A percentile compares a stretch with the other conserved stretches of the same genome.
These are phyloP conservation scores for Xylaria acuta DNA, from an alignment of 495 filamentous ascomycete species.

Conservation along the genomic window DNA sequence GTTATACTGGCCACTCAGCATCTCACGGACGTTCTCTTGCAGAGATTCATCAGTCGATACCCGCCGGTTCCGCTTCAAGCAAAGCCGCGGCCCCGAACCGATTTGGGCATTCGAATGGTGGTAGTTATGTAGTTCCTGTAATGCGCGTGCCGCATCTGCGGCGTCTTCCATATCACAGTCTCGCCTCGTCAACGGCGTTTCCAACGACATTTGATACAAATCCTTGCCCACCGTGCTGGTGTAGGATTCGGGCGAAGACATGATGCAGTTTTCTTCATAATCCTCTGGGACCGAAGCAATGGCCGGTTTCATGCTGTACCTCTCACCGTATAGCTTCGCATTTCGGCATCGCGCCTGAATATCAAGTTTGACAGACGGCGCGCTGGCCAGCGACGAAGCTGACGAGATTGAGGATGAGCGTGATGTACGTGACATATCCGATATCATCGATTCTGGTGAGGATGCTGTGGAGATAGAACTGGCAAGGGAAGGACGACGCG, in stretches of 20 bases:
- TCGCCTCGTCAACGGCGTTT: slow-evolving; percentile 51
- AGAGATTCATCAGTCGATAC: slow-evolving; percentile 69
- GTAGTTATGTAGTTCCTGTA: slow-evolving; percentile 67
- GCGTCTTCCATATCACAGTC: slow-evolving; percentile 55
- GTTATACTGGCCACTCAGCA: slow-evolving; percentile 48
- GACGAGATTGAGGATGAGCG: slow-evolving; percentile 78
- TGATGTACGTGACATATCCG: slow-evolving; percentile 77
- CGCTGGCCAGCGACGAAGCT: slow-evolving; percentile 68
- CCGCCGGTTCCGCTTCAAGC: slow-evolving; percentile 72
- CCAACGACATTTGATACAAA: slow-evolving; percentile 60
- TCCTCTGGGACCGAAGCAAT: slow-evolving; percentile 61
- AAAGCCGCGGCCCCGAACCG: slow-evolving; percentile 33
- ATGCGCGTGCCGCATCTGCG: slow-evolving; percentile 67
- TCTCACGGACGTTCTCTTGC: slow-evolving; percentile 76
- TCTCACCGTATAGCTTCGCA: slow-evolving; percentile 67
- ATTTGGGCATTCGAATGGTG: slow-evolving; percentile 46
- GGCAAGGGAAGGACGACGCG: slow-evolving; percentile 77
- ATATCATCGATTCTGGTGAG: slow-evolving; percentile 91
- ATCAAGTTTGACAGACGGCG: slow-evolving; percentile 73
- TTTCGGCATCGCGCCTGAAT: slow-evolving; percentile 84
- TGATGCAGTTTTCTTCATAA: slow-evolving; percentile 60
- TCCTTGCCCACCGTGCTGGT: slow-evolving; percentile 59
- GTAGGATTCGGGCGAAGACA: slow-evolving; percentile 68
- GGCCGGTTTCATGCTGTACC: slow-evolving; percentile 50
- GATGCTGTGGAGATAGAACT: slow-evolving; percentile 78